Base-by-base conservation (phyloP, 1,139 yeast genomes). In the Pichia kudriavzevii region DNA sequence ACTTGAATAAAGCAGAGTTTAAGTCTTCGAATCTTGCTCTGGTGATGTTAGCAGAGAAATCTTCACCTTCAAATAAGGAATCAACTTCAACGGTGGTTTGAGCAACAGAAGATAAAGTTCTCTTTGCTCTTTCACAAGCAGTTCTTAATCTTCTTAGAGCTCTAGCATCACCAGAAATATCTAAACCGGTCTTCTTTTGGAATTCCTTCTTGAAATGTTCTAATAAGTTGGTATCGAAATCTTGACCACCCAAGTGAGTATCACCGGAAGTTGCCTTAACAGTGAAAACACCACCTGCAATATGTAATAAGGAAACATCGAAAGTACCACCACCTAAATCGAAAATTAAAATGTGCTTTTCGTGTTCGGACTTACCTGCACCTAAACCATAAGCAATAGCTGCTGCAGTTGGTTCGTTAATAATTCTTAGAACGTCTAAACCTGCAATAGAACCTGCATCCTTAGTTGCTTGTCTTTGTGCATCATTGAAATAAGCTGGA, bases 221-320 rank as follows among this genome's bases (percentile, higher is more conserved):
- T 64, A 88, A 82, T 63, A 88, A 78, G 77, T 87, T 83, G 79
- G 88, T 79, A 69, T 87, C 96, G 71, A 88, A 88, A 75, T 88
- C 97, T 76, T 88, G 95, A 81, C 97, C 97, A 80, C 98, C 97
- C 75, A 88, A 81, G 72, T 88, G 98, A 60, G 98, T 91, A 74
- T 91, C 96, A 85, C 98, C 98, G 64, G 97, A 95, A 59, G 98
- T 91, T 59, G 98, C 93, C 79, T 88, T 88, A 63, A 91, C 98
- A 63, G 94, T 88, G 81, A 88, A 91, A 61, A 91, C 93, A 79
- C 98, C 98, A 67, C 93, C 97, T 64, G 93, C 94, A 64, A 91
- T 85, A 75, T 85, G 83, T 66, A 88, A 75, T 58, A 88, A 75
- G 44, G 98, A 91, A 52, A 88, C 96, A 83, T 87, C 96, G 72